Percentiles rank a stretch among this genome's conserved stretches.
These are phyloP conservation scores for Boletus pseudo-olivaceus DNA, from an alignment of 768 basidiomycete species.

Conservation along the genomic window DNA sequence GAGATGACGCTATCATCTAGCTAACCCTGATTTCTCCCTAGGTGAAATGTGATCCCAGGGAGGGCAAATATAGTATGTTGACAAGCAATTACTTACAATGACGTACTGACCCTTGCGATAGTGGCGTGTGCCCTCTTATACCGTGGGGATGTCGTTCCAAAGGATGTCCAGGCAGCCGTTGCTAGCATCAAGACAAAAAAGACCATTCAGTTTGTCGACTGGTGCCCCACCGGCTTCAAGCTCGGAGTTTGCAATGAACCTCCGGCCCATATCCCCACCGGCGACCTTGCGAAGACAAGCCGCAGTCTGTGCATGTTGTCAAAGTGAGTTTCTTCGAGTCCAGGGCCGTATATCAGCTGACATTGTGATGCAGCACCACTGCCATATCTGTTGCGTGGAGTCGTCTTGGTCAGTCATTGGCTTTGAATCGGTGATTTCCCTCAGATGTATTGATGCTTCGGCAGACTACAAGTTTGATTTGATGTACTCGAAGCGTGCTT, in stretches of 20 bases:
- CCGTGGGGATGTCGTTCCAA: slow-evolving; percentile 95
- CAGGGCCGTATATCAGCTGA: not conserved
- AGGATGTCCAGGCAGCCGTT: slow-evolving; percentile 92
- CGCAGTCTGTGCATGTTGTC: slow-evolving; percentile 98
- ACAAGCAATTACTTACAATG: not conserved
- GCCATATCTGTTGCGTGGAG: slow-evolving; percentile 95
- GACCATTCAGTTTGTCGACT: slow-evolving; percentile 97
- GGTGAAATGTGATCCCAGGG: slow-evolving; percentile 89
- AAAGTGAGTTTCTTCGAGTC: slow-evolving; percentile 47
- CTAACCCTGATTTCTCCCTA: slow-evolving; percentile 13
- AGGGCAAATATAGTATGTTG: slow-evolving; percentile 95
- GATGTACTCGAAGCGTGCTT: slow-evolving; percentile 94
- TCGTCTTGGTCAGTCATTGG: slow-evolving; percentile 55
- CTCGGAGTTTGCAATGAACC: slow-evolving; percentile 98
- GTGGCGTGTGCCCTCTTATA: slow-evolving; percentile 92
- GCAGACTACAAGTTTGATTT: slow-evolving; percentile 97
- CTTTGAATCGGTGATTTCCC: not conserved
- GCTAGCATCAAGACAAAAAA: slow-evolving; percentile 95
- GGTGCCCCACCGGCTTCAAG: slow-evolving; percentile 98
- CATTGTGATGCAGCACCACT: slow-evolving; percentile 57
- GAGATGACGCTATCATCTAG: not conserved
- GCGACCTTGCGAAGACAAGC: slow-evolving; percentile 91
- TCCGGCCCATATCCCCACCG: slow-evolving; percentile 86
- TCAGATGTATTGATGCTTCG: slow-evolving; percentile 3
- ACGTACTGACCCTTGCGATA: slow-evolving; percentile 29